Evolutionary conservation across 306 rosid genomes (phyloP), one percentile per base, ranked within the genome.

Genomic region (Fragaria ananassa): DNA sequence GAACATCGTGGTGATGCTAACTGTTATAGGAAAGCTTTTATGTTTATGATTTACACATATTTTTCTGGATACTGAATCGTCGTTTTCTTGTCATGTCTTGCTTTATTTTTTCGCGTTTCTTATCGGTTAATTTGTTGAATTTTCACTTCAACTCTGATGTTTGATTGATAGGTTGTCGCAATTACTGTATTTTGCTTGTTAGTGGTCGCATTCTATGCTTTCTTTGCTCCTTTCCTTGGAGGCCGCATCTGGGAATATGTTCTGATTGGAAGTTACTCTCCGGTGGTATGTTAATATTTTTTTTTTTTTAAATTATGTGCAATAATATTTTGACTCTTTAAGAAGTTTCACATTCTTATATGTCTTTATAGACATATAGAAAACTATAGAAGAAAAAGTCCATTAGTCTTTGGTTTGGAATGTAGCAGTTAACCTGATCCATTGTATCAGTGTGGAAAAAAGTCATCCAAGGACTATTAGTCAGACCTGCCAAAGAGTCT

Each of bases 191-290:
- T 93, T 82, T 91, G 88, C 85, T 81, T 93, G 80, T 81, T 93
- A 85, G 98, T 91, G 85, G 90, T 93, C 21, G 98, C 98, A 31
- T 93, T 93, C 83, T 93, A 91, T 78, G 96, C 95, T 76, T 93
- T 93, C 86, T 88, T 93, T 78, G 96, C 96, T 53, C 98, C 98
- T 77, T 93, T 93, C 86, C 85, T 91, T 42, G 98, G 98, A 84
- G 96, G 93, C n/a, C 89, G 50, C 41, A 79, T 88, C 70, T 88
- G 90, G 95, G 96, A 89, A 83, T 91, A 93, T 81, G 74, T 81
- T 79, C 80, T 91, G 83, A 78, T 91, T 62, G 96, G 83, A 69
- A 72, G 68, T 76, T 93, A 93, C 87, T 91, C 98, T 71, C 96
- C 96, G 8, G 93, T 91, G 95, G 98, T 93, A 86, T 46, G 93